These are phyloP conservation scores for Leptodontidium sp. DNA, from an alignment of 2,329 filamentous ascomycete species.

Conservation along the genomic window DNA sequence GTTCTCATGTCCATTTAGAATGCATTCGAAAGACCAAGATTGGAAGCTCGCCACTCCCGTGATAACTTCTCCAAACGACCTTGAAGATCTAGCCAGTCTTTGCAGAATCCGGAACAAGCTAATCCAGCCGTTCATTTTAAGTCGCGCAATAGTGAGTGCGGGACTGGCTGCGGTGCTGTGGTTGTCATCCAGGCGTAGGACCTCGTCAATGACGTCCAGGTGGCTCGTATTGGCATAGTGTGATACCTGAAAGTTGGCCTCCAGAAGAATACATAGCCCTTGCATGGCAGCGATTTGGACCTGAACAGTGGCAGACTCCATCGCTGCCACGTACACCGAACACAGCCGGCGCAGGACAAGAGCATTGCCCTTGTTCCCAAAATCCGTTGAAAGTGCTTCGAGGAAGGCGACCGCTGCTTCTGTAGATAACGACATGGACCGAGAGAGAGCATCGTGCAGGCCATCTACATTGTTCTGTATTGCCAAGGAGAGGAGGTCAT, in stretches of 20 bases:
- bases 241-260: not conserved
- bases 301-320: not conserved
- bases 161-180: not conserved
- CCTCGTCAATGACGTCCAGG: not conserved
- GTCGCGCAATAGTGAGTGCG: not conserved
- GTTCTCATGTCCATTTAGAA: constrained; percentile 5
- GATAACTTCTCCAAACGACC: not conserved
- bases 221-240: not conserved
- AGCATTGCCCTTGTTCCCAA: not conserved
- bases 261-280: constrained; percentile 11
- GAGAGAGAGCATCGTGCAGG: not conserved
- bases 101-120: constrained; percentile 1
- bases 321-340: not conserved
- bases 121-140: not conserved
- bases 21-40: constrained; percentile 18
- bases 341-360: not conserved
- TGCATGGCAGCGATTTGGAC: constrained; percentile 16
- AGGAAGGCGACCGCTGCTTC: constrained; percentile 3
- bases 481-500: not conserved
- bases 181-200: not conserved
- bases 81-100: not conserved
- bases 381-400: not conserved
- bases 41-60: not conserved
- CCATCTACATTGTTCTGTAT: not conserved
- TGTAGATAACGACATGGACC: not conserved